Base-by-base conservation (phyloP, 345 rosid species). In the Brassica nigra region DNA sequence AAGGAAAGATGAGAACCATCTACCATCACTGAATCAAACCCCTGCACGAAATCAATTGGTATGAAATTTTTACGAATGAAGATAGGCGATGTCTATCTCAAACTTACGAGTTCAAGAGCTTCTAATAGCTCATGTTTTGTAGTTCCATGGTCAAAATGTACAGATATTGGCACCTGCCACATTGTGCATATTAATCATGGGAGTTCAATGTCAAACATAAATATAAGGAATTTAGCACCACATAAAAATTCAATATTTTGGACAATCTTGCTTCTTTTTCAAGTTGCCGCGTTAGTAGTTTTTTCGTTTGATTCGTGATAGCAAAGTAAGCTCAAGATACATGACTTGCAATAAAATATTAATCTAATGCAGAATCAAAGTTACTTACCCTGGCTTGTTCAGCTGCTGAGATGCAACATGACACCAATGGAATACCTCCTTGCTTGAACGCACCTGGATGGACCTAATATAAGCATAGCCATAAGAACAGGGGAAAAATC, bases 71-170 rank as follows among this genome's bases (percentile, higher is more conserved):
- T 15, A 69, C 16, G 55, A 57, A 63, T 80, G 59, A 28, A 9
- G 9, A 52, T 28, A 7, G 30, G 66, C n/a, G 8, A 42, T 16
- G 8, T 6, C 16, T 31, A 52, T 70, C 68, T 42, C 55, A 64
- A 75, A 80, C 86, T 84, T 78, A 95, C 99, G 86, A 88, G 81
- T 70, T 90, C 92, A 74, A 95, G 83, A 76, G 93, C 89, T 86
- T 90, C 88, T 78, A 92, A 75, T 18, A 95, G 90, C 77, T 95
- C 99, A 74, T 85, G 83, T 90, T 89, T 95, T 28, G 88, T 85
- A 76, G 90, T 82, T 81, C 97, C 99, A 78, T 95, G 99, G 82
- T 95, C 99, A 82, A 92, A 92, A 85, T 95, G 99, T 58, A 95
- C 92, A 3, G 95, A 86, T 75, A 95, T 85, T 1, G 99, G 97